Conservation (phyloP, 2,329 filamentous ascomycete species). For the Fonsecaea nubica region DNA sequence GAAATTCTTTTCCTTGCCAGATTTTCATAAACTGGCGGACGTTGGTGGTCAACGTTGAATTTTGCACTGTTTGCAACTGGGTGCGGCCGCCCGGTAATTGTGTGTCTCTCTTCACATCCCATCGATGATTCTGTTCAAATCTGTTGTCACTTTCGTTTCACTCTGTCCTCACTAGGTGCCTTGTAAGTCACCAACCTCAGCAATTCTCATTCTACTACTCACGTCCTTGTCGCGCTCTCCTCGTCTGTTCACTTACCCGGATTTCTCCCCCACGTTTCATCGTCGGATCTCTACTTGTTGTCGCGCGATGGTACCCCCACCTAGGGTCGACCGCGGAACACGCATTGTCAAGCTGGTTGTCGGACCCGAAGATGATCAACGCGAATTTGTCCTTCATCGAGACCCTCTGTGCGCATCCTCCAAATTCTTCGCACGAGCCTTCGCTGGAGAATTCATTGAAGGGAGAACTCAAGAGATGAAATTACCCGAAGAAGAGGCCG, state of each 20-base stretch:
- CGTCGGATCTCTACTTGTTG: not conserved
- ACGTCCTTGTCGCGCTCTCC: not conserved
- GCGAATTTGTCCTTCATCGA: slow-evolving; percentile 54
- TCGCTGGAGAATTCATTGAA: slow-evolving; percentile 18
- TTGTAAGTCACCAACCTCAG: not conserved
- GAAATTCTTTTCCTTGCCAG: not conserved
- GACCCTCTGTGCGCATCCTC: slow-evolving; percentile 57
- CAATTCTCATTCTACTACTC: not conserved
- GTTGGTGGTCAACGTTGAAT: not conserved
- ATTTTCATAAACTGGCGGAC: not conserved
- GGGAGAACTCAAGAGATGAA: slow-evolving; percentile 52
- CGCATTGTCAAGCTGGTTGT: slow-evolving; percentile 50
- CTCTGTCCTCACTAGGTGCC: not conserved
- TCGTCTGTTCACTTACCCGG: not conserved
- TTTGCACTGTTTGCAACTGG: not conserved
- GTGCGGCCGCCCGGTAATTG: not conserved
- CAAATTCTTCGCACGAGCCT: slow-evolving; percentile 51
- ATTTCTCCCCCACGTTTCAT: not conserved
- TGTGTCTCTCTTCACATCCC: not conserved
- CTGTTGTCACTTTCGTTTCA: not conserved
- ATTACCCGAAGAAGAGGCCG: slow-evolving; percentile 56
- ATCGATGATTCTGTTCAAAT: not conserved
- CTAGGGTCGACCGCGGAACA: slow-evolving; percentile 13
- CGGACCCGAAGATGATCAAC: slow-evolving; percentile 52
- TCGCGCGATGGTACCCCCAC: slow-evolving; percentile 1